Percentiles rank a stretch among this genome's conserved stretches.
Evolutionary conservation across 2,329 filamentous ascomycete genomes (phyloP).

Genomic region (Sordariomycetes sp.): DNA sequence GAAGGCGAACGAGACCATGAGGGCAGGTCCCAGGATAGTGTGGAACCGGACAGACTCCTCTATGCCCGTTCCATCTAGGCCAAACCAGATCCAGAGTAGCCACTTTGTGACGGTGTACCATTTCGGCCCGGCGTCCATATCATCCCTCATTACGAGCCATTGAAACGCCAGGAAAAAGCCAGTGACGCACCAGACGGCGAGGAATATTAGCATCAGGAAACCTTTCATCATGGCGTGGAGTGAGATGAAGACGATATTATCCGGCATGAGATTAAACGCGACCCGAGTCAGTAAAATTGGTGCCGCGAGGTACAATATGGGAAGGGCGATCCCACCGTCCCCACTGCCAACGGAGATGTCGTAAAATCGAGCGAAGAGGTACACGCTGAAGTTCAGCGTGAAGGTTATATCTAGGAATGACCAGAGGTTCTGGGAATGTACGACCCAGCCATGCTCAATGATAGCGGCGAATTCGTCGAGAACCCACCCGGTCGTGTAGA

Average conservation of each 20-base stretch:
- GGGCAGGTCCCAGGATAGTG: conserved; percentile 60
- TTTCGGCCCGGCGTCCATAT: neutral
- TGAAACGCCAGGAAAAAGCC: conserved; percentile 71
- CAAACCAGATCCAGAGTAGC: conserved; percentile 94
- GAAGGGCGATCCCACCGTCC: conserved; percentile 56
- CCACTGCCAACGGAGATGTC: conserved; percentile 41
- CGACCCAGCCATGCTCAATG: conserved; percentile 60
- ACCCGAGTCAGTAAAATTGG: conserved; percentile 68
- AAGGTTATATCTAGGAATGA: conserved; percentile 78
- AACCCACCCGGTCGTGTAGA: conserved; percentile 71
- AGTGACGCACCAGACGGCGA: conserved; percentile 74
- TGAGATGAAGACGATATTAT: conserved; percentile 76
- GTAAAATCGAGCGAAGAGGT: conserved; percentile 57
- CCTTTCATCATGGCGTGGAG: conserved; percentile 77
- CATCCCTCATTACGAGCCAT: conserved; percentile 43
- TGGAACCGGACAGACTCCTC: conserved; percentile 59
- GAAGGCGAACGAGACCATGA: conserved; percentile 80
- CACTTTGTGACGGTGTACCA: conserved; percentile 51
- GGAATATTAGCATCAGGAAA: conserved; percentile 64
- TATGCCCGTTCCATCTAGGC: conserved; percentile 62
- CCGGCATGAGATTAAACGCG: conserved; percentile 76
- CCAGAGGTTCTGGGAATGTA: conserved; percentile 84
- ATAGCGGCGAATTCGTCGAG: conserved; percentile 70
- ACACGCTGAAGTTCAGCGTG: conserved; percentile 57
- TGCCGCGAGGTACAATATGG: conserved; percentile 66